Evolutionary conservation across 192 early-diverging fungal genomes (phyloP).

Genomic region (Glomus cerebriforme): DNA sequence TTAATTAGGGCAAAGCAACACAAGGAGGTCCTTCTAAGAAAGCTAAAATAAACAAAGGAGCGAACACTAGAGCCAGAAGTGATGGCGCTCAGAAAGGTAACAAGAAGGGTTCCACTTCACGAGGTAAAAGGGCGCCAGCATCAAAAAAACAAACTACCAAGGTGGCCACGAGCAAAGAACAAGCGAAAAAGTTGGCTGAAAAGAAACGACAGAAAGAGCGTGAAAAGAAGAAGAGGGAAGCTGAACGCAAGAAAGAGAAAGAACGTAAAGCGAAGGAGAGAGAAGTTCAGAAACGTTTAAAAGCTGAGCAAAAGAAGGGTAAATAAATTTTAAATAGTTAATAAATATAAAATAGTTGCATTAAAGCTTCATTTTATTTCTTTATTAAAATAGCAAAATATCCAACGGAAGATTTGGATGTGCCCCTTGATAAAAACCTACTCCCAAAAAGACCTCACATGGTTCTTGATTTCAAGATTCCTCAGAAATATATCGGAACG

Average conservation of each 20-base stretch:
- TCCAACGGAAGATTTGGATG: conserved; percentile 86
- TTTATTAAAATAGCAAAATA: conserved; percentile 69
- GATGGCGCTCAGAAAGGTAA: background rate
- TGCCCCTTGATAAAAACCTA: conserved; percentile 32
- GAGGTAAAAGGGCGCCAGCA: background rate
- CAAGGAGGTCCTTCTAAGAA: background rate
- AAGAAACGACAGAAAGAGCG: conserved; percentile 43
- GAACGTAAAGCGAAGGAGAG: conserved; percentile 27
- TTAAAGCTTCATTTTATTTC: too few relatives aligned
- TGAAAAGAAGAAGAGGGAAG: conserved; percentile 35
- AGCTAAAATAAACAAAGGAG: background rate
- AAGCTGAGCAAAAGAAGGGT: conserved; percentile 33
- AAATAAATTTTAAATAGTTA: conserved; percentile 34
- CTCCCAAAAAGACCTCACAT: conserved; percentile 48
- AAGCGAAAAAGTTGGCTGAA: conserved; percentile 34
- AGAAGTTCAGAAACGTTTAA: background rate
- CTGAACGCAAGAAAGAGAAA: conserved; percentile 33
- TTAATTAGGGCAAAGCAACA: background rate
- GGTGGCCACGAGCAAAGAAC: conserved; percentile 35
- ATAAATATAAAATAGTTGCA: too few relatives aligned
- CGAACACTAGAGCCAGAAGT: background rate
- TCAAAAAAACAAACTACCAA: conserved; percentile 26
- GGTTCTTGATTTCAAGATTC: conserved; percentile 49
- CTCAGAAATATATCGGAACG: conserved; percentile 44
- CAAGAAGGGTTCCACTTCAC: background rate